A percentile compares a stretch with the other conserved stretches of the same genome.
Evolutionary conservation across 2,329 filamentous ascomycete species (phyloP).

Genomic region (Diaporthe vaccinii): DNA sequence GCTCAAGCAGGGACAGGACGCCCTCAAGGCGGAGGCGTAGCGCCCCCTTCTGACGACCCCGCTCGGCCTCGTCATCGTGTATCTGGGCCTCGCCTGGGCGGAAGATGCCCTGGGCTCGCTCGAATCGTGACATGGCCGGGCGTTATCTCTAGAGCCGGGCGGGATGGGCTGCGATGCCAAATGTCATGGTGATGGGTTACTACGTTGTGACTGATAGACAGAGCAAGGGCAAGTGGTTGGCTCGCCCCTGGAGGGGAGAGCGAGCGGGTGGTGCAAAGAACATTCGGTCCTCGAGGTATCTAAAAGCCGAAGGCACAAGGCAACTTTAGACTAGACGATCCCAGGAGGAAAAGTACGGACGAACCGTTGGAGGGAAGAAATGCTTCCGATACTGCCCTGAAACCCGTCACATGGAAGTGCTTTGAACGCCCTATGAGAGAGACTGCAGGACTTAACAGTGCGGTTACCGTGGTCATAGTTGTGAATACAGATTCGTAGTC

Average conservation of each 20-base stretch:
- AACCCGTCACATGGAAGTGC: not conserved
- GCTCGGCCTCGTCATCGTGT: not conserved
- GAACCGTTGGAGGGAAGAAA: not conserved
- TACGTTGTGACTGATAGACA: not conserved
- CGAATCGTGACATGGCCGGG: too few relatives aligned
- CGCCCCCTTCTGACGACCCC: not conserved
- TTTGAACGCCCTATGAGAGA: not conserved
- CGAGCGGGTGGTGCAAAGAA: not conserved
- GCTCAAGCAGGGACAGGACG: constrained; percentile 63
- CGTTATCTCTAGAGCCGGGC: too few relatives aligned
- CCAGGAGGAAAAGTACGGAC: not conserved
- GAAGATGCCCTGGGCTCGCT: not conserved
- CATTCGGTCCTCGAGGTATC: not conserved
- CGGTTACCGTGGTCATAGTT: not conserved
- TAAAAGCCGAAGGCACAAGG: not conserved
- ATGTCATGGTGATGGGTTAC: not conserved
- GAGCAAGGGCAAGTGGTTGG: not conserved
- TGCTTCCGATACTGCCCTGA: not conserved
- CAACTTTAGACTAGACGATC: not conserved
- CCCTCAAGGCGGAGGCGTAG: constrained; percentile 47
- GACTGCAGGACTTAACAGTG: not conserved
- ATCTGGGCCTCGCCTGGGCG: constrained; percentile 33
- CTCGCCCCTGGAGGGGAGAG: too few relatives aligned
- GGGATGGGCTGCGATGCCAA: not conserved
- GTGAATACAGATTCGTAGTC: too few relatives aligned